Conservation (phyloP, 768 basidiomycete genomes). For the Lactarius evosmus region DNA sequence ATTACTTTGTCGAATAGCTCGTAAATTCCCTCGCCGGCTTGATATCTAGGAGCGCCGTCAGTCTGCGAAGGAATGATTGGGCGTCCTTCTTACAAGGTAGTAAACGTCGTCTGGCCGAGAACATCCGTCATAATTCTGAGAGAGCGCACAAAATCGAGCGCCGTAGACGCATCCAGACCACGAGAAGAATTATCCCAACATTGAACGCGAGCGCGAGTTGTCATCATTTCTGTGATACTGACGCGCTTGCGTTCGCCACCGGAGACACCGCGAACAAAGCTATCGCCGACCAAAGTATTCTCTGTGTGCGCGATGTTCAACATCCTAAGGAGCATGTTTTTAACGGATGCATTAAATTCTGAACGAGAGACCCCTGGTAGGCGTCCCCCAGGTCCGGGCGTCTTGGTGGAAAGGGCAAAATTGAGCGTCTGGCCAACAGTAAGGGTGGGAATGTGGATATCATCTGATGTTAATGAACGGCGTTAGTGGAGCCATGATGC, state of each 20-base stretch:
- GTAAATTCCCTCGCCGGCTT: constrained; percentile 80
- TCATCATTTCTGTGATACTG: constrained; percentile 86
- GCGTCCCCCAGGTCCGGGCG: constrained; percentile 72
- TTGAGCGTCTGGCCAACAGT: constrained; percentile 75
- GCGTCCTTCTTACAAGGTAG: constrained; percentile 54
- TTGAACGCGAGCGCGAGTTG: constrained; percentile 76
- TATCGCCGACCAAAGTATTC: constrained; percentile 81
- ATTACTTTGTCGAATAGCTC: constrained; percentile 86
- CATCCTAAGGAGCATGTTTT: constrained; percentile 67
- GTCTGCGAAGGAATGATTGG: constrained; percentile 32
- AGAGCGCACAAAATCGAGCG: constrained; percentile 80
- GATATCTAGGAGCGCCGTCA: constrained; percentile 33
- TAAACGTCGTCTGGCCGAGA: constrained; percentile 74
- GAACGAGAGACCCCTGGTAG: constrained; percentile 62
- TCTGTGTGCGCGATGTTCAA: constrained; percentile 82
- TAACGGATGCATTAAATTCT: constrained; percentile 56
- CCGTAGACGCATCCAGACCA: constrained; percentile 83
- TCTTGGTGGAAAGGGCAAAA: constrained; percentile 71
- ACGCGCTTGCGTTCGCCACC: constrained; percentile 85
- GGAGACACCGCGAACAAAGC: constrained; percentile 78
- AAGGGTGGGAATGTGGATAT: constrained; percentile 79
- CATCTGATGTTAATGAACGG: constrained; percentile 47
- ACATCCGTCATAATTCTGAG: constrained; percentile 83
- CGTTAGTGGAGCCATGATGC: neutral
- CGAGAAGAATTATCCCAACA: constrained; percentile 86